Evolutionary conservation across 202 grass and related monocot genomes (phyloP).

Genomic region (Hordeum pubiflorum): DNA sequence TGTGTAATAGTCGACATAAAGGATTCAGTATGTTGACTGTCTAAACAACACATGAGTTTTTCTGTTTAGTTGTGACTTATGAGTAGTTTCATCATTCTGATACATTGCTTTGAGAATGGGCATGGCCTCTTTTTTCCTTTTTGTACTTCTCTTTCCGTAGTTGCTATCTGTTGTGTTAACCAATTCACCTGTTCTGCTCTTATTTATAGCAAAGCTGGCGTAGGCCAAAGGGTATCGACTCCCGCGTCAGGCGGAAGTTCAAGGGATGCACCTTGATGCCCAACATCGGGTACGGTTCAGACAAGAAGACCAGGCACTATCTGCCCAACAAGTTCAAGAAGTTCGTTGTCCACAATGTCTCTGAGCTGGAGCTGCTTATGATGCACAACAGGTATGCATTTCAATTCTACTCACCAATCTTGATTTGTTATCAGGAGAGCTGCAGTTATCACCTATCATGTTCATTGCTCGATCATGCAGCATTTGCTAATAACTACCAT

Average conservation of each 20-base stretch:
- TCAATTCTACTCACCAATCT: not conserved
- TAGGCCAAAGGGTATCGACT: slow-evolving; percentile 68
- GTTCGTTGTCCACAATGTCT: slow-evolving; percentile 70
- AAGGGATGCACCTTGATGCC: slow-evolving; percentile 80
- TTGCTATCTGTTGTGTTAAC: not conserved
- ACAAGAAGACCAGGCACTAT: slow-evolving; percentile 76
- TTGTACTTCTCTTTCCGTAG: not conserved
- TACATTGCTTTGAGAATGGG: not conserved
- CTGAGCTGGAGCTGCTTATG: slow-evolving; percentile 78
- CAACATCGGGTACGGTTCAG: slow-evolving; percentile 67
- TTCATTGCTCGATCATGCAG: not conserved
- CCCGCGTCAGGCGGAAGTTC: slow-evolving; percentile 63
- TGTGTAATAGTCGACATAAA: not conserved
- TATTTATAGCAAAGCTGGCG: slow-evolving; percentile 34
- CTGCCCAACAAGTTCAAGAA: slow-evolving; percentile 87
- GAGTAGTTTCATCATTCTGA: not conserved
- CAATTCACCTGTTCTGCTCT: not conserved
- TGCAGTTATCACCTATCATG: not conserved
- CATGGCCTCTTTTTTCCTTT: not conserved
- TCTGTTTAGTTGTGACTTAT: not conserved
- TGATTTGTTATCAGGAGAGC: not conserved
- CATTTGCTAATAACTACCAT: not conserved
- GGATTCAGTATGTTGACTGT: not conserved
- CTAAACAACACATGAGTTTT: not conserved
- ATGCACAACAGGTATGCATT: slow-evolving; percentile 70